Base-by-base conservation (phyloP, 345 rosid genomes). In the Noccaea caerulescens region DNA sequence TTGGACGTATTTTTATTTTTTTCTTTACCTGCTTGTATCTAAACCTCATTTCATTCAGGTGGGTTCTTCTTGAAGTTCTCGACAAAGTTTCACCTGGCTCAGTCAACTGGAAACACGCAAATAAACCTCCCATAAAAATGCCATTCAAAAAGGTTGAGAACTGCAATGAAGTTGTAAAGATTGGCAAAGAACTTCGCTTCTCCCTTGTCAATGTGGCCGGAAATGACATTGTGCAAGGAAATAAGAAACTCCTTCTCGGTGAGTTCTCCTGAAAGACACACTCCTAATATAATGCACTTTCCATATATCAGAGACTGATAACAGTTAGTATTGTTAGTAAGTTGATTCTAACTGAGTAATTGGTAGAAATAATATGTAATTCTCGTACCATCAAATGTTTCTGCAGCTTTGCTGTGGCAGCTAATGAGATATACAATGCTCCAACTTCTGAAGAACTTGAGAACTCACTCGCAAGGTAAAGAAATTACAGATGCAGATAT, bases 161-260 rank as follows among this genome's bases (percentile, higher is more conserved):
- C 58, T 77, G 80, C 54, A 77, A 77, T 46, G 73, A 77, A 77
- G 80, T 77, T 61, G 6, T 77, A 45, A 72, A 72, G 73, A 77
- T 77, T 49, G 77, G 80, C 47, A 72, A 77, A 52, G 73, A 61
- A 41, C 37, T 77, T 39, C 75, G 76, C 47, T 89, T 94, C 79
- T 94, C 99, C 69, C 90, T 94, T 66, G 97, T 94, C 80, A 94
- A 94, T 83, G 88, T 91, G 59, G 99, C 98, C 79, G 97, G 98
- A 30, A 94, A 89, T 79, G 96, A 94, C 73, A 59, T 72, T 67
- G 80, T 77, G 39, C 80, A 77, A 72, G 80, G 80, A 60, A 77
- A 77, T 41, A 77, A 77, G 71, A 77, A 77, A 39, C 80, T 77
- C 36, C 72, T 77, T 49, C 80, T 77, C 16, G 80, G 80, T 77